phyloP scores from a whole-genome alignment of 2,329 filamentous ascomycete genomes.

The Raffaelea ambrosiae region DNA sequence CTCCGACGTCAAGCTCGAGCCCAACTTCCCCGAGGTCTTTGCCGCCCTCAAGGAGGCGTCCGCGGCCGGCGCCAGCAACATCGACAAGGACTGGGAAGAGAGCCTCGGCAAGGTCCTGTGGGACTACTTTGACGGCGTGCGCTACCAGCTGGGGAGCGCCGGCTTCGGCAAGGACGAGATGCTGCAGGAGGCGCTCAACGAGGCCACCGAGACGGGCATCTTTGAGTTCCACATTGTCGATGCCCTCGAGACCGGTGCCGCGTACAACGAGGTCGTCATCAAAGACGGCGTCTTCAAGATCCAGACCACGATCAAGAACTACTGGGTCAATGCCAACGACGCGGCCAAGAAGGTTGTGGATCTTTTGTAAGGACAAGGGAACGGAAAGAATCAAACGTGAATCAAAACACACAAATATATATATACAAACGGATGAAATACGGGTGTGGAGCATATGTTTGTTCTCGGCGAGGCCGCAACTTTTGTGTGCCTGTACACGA shows the following conservation, averaged over 20 bases:
- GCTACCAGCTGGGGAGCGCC: conserved; percentile 15
- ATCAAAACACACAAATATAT: too few species aligned
- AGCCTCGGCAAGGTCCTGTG: conserved; percentile 30
- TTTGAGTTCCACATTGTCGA: conserved; percentile 39
- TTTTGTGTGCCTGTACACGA: too few species aligned
- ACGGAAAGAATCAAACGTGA: not conserved
- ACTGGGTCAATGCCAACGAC: conserved; percentile 27
- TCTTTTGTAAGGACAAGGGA: conserved; percentile 20
- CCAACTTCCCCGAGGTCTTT: conserved; percentile 37
- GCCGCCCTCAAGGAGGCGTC: conserved; percentile 27
- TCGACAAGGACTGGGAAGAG: conserved; percentile 32
- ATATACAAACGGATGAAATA: too few species aligned
- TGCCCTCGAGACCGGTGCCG: conserved; percentile 25
- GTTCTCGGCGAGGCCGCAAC: too few species aligned
- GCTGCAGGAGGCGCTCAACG: conserved; percentile 38
- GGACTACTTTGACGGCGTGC: conserved; percentile 33
- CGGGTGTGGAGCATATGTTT: too few species aligned
- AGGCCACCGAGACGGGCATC: conserved; percentile 33
- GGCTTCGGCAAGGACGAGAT: conserved; percentile 28
- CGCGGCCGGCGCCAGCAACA: conserved; percentile 19
- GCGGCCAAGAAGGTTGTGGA: conserved; percentile 26
- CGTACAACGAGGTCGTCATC: conserved; percentile 36
- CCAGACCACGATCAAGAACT: conserved; percentile 20
- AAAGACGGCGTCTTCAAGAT: conserved; percentile 42
- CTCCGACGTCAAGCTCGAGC: conserved; percentile 34